A percentile compares a stretch with the other conserved stretches of the same genome.
phyloP scores from a whole-genome alignment of 176 grass and related monocot genomes.

The Triticum timopheevii region DNA sequence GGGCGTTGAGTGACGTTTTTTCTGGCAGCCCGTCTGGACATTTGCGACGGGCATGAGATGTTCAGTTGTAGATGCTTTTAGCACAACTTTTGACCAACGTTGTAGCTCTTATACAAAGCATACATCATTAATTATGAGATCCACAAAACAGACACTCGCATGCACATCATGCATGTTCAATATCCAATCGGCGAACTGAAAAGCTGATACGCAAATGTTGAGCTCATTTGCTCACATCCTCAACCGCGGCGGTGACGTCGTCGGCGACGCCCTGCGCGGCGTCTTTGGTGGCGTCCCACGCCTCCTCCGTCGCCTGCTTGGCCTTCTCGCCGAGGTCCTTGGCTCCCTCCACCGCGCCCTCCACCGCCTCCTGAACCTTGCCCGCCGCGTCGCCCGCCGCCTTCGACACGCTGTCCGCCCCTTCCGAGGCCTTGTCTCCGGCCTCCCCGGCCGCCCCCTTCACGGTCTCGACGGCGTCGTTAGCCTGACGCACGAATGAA shows the following conservation, averaged over 20 bases:
- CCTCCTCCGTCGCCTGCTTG: not conserved
- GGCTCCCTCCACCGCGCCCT: not conserved
- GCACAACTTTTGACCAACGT: too few relatives aligned
- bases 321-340: not conserved
- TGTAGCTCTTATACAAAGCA: too few relatives aligned
- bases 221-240: conserved; percentile 15
- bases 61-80: too few relatives aligned
- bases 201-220: not conserved
- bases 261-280: not conserved
- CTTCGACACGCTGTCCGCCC: too few relatives aligned
- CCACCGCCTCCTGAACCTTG: not conserved
- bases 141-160: not conserved
- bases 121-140: not conserved
- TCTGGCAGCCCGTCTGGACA: too few relatives aligned
- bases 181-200: not conserved
- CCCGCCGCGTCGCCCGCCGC: not conserved
- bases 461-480: not conserved
- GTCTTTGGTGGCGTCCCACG: conserved; percentile 6
- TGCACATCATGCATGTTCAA: not conserved
- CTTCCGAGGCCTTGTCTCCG: too few relatives aligned
- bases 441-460: not conserved
- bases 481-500: not conserved
- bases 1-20: too few relatives aligned
- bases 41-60: too few relatives aligned
- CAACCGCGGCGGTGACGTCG: not conserved